Evolutionary conservation across 352 stramenopile species (phyloP).

Genomic region (Globisporangium nodosum): DNA sequence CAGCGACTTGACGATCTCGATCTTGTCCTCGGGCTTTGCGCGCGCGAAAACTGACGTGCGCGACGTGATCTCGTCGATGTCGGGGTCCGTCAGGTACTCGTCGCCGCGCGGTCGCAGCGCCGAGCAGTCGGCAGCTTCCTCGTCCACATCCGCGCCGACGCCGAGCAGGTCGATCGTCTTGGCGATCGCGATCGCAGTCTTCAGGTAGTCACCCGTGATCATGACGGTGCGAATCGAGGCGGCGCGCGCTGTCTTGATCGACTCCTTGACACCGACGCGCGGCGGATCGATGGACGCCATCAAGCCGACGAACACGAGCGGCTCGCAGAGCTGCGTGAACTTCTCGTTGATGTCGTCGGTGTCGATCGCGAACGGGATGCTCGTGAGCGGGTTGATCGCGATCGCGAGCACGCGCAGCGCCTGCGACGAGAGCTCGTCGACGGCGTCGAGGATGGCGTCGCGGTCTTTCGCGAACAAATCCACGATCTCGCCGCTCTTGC

Average conservation of each 20-base stretch:
- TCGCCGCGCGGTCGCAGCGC: slow-evolving; percentile 39
- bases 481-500: slow-evolving; percentile 21
- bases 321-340: slow-evolving; percentile 51
- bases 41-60: slow-evolving; percentile 90
- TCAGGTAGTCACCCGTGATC: slow-evolving; percentile 94
- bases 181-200: slow-evolving; percentile 93
- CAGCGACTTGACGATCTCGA: slow-evolving; percentile 94
- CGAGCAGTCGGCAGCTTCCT: slow-evolving; percentile 75
- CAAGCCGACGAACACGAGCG: slow-evolving; percentile 90
- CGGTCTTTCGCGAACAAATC: slow-evolving; percentile 13
- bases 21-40: slow-evolving; percentile 94
- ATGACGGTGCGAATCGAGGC: slow-evolving; percentile 82
- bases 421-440: slow-evolving; percentile 64
- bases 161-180: slow-evolving; percentile 91
- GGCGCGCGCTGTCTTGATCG: slow-evolving; percentile 35
- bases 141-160: slow-evolving; percentile 43
- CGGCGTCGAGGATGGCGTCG: slow-evolving; percentile 29
- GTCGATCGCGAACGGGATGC: slow-evolving; percentile 37
- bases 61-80: slow-evolving; percentile 88
- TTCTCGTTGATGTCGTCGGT: slow-evolving; percentile 66
- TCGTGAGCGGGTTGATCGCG: slow-evolving; percentile 63
- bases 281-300: slow-evolving; percentile 90
- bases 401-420: slow-evolving; percentile 88
- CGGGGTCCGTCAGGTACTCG: slow-evolving; percentile 49
- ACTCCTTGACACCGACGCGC: slow-evolving; percentile 50